Evolutionary conservation across 1,284 basidiomycete genomes (phyloP).

Genomic region (Exsudoporus floridanus): DNA sequence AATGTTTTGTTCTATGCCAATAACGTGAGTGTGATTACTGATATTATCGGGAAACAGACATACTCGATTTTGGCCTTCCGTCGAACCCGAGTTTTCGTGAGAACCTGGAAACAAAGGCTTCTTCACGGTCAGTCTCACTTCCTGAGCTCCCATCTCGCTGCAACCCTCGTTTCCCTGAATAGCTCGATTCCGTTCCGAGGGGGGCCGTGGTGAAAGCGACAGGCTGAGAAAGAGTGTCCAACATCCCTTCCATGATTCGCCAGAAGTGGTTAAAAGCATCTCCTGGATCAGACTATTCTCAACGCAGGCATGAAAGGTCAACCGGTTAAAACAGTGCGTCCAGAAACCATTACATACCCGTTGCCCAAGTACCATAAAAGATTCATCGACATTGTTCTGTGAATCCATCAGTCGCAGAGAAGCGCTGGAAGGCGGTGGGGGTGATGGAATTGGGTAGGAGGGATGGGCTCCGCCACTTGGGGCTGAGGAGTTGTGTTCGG

Average conservation of each 20-base stretch:
- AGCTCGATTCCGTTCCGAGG: conserved; percentile 45
- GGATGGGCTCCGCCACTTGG: conserved; percentile 27
- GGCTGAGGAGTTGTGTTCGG: conserved; percentile 29
- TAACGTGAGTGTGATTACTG: conserved; percentile 12
- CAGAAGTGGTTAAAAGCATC: conserved; percentile 85
- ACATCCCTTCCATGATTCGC: conserved; percentile 79
- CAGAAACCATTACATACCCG: conserved; percentile 41
- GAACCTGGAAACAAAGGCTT: conserved; percentile 51
- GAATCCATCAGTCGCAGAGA: conserved; percentile 58
- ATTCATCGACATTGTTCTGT: conserved; percentile 74
- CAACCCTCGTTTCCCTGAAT: conserved; percentile 27
- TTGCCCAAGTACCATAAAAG: conserved; percentile 80
- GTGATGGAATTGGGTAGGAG: conserved; percentile 40
- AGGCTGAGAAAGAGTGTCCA: conserved; percentile 78
- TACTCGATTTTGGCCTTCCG: conserved; percentile 23
- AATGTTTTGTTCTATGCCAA: conserved; percentile 19
- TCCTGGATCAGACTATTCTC: conserved; percentile 62
- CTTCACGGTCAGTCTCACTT: conserved; percentile 66
- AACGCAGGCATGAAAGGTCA: conserved; percentile 7
- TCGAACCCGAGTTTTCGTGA: conserved; percentile 40
- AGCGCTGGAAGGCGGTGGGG: conserved; percentile 42
- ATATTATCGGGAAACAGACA: not conserved
- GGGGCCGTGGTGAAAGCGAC: conserved; percentile 83
- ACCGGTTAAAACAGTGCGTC: conserved; percentile 3
- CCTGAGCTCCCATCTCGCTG: conserved; percentile 51